phyloP scores from a whole-genome alignment of 148 eudicot species.

The Arbutus unedo region DNA sequence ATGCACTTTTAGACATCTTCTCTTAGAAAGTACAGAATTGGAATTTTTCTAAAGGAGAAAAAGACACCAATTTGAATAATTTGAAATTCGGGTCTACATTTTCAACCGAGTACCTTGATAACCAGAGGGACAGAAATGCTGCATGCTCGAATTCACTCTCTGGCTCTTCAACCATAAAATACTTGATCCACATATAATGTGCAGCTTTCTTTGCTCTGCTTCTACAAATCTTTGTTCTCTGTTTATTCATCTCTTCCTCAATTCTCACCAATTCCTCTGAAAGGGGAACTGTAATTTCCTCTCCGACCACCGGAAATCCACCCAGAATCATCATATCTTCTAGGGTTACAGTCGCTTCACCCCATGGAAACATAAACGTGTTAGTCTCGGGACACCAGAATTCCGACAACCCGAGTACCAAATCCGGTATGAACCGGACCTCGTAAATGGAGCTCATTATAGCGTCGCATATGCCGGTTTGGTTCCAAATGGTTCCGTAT shows the following conservation, averaged over 20 bases:
- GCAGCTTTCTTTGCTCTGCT: conserved; percentile 14
- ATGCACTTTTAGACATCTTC: too few species aligned
- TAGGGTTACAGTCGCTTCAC: not conserved
- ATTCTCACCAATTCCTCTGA: conserved; percentile 6
- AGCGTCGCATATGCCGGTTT: conserved; percentile 15
- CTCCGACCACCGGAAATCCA: conserved; percentile 23
- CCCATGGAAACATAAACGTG: not conserved
- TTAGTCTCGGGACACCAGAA: not conserved
- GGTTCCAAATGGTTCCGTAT: conserved; percentile 27
- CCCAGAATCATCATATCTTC: not conserved
- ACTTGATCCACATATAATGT: conserved; percentile 27
- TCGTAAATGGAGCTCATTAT: not conserved
- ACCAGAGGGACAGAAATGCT: conserved; percentile 48
- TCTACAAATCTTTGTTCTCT: conserved; percentile 7
- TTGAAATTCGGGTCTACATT: not conserved
- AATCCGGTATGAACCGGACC: not conserved
- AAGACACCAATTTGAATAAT: not conserved
- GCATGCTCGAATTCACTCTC: conserved; percentile 33
- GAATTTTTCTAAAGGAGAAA: too few species aligned
- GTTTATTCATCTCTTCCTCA: conserved; percentile 21
- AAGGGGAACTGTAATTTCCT: not conserved
- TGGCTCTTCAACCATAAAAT: conserved; percentile 30
- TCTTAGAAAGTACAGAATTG: too few species aligned
- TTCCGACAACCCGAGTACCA: conserved; percentile 12
- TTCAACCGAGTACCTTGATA: conserved; percentile 23